Evolutionary conservation across 768 basidiomycete genomes (phyloP), one percentile per base, ranked within the genome.

Genomic region (Phlebiopsis gigantea): DNA sequence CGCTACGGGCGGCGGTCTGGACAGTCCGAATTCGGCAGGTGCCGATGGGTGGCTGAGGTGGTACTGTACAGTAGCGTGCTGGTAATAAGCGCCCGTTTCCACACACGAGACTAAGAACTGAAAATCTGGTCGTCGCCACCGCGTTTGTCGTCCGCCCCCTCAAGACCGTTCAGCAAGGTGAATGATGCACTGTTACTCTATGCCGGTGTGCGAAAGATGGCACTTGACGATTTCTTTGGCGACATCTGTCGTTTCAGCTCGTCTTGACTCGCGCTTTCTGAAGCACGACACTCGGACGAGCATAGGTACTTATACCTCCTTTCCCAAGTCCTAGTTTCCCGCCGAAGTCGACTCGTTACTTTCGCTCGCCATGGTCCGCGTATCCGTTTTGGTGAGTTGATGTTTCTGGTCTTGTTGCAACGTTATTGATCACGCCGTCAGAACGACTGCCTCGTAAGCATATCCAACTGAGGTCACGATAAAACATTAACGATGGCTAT

Each of bases 261-360:
- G 71, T 74, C 73, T 84, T 88, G 88, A 89, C 79, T 90, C 88
- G 86, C 75, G 84, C 83, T 85, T 79, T 84, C 74, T 71, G 34
- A 82, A 84, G 80, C 82, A 76, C 86, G 87, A 90, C 83, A 90
- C 88, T 90, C 88, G 82, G 77, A 82, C 84, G 84, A 84, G 84
- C 78, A 75, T 71, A 56, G 63, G 67, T 67, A 62, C 71, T 71
- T 63, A 71, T 67, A 21, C 55, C 48, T 28, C 44, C 59, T 61
- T 59, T 59, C 60, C 55, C 67, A 73, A 77, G 66, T 73, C 70
- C 54, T 64, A 67, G 64, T 63, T 57, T 59, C 60, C 62, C 39
- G 53, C 53, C 52, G 54, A 53, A 59, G 53, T 49, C 59, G 58
- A 56, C 48, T 42, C 47, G 28, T 58, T 28, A 41, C 57, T 34